Percentiles rank a stretch among this genome's conserved stretches.
phyloP scores from a whole-genome alignment of 2,329 filamentous ascomycete species.

The Hypoxylon sp. region DNA sequence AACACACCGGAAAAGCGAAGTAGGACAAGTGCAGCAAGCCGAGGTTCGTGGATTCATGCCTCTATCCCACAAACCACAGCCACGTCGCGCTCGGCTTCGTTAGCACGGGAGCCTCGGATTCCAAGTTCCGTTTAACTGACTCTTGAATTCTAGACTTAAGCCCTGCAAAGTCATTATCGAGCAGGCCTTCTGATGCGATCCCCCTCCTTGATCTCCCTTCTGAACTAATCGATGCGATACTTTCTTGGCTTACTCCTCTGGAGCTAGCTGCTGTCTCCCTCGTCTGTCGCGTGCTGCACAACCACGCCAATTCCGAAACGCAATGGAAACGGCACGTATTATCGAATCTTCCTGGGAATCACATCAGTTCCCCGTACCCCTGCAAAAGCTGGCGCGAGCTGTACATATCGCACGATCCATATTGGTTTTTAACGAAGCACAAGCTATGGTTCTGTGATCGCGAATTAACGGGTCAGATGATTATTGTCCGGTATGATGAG shows the following conservation, averaged over 20 bases:
- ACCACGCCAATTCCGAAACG: slow-evolving; percentile 74
- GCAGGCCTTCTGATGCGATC: slow-evolving; percentile 8
- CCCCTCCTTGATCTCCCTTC: slow-evolving; percentile 73
- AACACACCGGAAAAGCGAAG: slow-evolving; percentile 26
- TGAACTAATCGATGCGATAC: slow-evolving; percentile 81
- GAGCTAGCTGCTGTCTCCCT: slow-evolving; percentile 74
- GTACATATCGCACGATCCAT: slow-evolving; percentile 80
- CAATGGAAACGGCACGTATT: slow-evolving; percentile 82
- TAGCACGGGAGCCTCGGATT: slow-evolving; percentile 14
- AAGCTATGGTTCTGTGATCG: slow-evolving; percentile 90
- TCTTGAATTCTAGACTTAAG: slow-evolving; percentile 31
- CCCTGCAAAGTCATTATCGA: slow-evolving; percentile 26
- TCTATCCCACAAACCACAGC: slow-evolving; percentile 16
- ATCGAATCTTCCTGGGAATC: slow-evolving; percentile 72
- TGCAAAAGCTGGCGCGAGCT: slow-evolving; percentile 77
- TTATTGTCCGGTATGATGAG: slow-evolving; percentile 83
- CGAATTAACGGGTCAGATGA: slow-evolving; percentile 79
- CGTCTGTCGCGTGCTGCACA: slow-evolving; percentile 73
- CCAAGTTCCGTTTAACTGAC: slow-evolving; percentile 25
- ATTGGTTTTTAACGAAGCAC: slow-evolving; percentile 86
- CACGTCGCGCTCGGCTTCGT: slow-evolving; percentile 22
- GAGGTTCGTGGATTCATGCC: slow-evolving; percentile 42
- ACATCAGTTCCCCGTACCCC: slow-evolving; percentile 69
- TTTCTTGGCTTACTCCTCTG: slow-evolving; percentile 74
- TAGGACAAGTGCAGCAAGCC: slow-evolving; percentile 31